phyloP scores from a whole-genome alignment of 140 eudicot genomes.

The Oenanthe javanica region DNA sequence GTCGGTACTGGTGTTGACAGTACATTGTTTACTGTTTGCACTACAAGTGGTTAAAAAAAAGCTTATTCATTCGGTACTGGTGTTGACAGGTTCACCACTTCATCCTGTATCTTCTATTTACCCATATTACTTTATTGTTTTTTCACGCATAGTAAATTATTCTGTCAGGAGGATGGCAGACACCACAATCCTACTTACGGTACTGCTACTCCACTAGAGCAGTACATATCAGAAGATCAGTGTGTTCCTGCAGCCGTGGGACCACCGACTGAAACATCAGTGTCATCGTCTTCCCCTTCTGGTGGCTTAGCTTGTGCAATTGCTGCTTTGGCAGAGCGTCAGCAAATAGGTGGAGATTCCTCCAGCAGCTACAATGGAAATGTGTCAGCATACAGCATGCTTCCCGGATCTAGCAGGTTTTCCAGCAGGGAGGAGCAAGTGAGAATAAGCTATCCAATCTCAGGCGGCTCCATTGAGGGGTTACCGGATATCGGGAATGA shows the following conservation, averaged over 20 bases:
- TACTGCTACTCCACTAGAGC: constrained; percentile 46
- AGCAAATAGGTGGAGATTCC: constrained; percentile 51
- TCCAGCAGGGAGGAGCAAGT: constrained; percentile 22
- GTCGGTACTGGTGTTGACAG: not conserved
- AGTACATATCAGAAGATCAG: constrained; percentile 40
- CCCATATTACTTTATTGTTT: not conserved
- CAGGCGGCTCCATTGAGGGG: constrained; percentile 29
- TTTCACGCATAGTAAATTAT: constrained; percentile 1
- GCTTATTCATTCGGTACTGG: not conserved
- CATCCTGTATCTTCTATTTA: not conserved
- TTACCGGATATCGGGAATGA: constrained; percentile 32
- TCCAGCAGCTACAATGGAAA: constrained; percentile 30
- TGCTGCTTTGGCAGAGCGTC: constrained; percentile 89
- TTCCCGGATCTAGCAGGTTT: constrained; percentile 26
- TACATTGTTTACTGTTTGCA: not conserved
- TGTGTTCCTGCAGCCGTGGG: constrained; percentile 34
- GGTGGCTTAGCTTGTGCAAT: constrained; percentile 94
- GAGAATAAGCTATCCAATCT: constrained; percentile 15
- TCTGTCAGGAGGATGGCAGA: constrained; percentile 64
- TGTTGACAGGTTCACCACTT: not conserved
- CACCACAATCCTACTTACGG: constrained; percentile 24
- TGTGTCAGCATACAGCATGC: constrained; percentile 36
- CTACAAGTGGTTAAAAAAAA: not conserved
- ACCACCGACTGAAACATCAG: constrained; percentile 37
- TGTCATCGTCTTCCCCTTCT: constrained; percentile 65